Evolutionary conservation across 805 yeast species (phyloP).

Genomic region (Metschnikowia matae): DNA sequence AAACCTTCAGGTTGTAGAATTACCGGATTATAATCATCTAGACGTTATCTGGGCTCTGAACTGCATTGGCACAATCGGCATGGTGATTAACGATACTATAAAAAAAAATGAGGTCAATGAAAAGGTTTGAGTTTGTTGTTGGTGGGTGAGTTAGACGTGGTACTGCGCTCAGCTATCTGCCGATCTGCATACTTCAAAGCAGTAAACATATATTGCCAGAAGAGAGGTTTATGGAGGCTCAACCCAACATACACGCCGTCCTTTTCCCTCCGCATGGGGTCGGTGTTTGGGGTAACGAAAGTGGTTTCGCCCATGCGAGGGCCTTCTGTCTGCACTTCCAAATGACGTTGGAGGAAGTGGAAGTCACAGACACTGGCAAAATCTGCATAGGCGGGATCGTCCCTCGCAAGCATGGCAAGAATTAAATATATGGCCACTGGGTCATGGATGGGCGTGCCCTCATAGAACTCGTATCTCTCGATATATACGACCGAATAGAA

Average conservation of each 20-base stretch:
- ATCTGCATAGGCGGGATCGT: conserved; percentile 1
- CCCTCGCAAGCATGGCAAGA: conserved; percentile 14
- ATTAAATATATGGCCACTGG: conserved; percentile 16
- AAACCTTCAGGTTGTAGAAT: conserved; percentile 35
- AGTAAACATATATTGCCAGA: conserved; percentile 12
- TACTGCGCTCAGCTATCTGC: conserved; percentile 1
- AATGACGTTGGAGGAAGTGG: conserved; percentile 23
- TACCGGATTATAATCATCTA: conserved; percentile 73
- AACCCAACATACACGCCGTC: conserved; percentile 14
- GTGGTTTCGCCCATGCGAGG: conserved; percentile 29
- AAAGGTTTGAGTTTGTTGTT: background rate
- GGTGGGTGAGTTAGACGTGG: too few relatives aligned
- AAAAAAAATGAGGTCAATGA: background rate
- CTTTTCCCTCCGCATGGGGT: conserved; percentile 15
- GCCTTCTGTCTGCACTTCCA: conserved; percentile 27
- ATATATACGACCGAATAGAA: conserved; percentile 13
- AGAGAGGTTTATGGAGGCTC: conserved; percentile 11
- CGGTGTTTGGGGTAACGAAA: conserved; percentile 9
- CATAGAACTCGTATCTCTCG: conserved; percentile 4
- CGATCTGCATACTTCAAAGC: conserved; percentile 15
- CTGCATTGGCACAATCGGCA: conserved; percentile 61
- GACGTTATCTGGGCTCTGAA: conserved; percentile 94
- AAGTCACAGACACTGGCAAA: conserved; percentile 20
- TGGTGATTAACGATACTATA: conserved; percentile 19
- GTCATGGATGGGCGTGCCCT: conserved; percentile 19